These are phyloP conservation scores for Candida gigantensis DNA, from an alignment of 1,139 yeast species.

Conservation along the genomic window DNA sequence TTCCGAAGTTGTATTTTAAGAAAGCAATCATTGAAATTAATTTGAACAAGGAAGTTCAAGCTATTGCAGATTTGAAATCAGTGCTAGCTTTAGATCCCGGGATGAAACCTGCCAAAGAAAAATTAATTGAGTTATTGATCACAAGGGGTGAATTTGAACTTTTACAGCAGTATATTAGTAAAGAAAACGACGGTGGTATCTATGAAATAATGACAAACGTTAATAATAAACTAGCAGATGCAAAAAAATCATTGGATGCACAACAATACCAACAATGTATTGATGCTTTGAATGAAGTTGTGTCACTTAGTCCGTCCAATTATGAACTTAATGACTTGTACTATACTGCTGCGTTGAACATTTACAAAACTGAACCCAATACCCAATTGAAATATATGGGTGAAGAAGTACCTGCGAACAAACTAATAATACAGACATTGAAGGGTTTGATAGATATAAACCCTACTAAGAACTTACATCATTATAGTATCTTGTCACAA, in stretches of 20 bases:
- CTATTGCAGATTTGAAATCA: constrained; percentile 47
- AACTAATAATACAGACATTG: constrained; percentile 26
- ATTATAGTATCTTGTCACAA: constrained; percentile 35
- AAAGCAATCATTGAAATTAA: constrained; percentile 56
- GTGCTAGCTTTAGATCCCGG: constrained; percentile 43
- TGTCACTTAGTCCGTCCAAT: constrained; percentile 24
- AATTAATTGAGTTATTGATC: constrained; percentile 44
- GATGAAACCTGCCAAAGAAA: constrained; percentile 44
- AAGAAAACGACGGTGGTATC: constrained; percentile 17
- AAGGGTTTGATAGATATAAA: constrained; percentile 29
- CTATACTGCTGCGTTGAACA: constrained; percentile 19
- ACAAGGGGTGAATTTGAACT: constrained; percentile 45
- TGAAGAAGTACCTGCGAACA: constrained; percentile 17
- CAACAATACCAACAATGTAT: constrained; percentile 23
- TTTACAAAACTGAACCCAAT: constrained; percentile 16
- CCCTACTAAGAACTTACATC: constrained; percentile 34
- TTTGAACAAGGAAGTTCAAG: constrained; percentile 47
- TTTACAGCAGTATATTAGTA: constrained; percentile 17
- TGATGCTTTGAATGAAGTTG: constrained; percentile 24
- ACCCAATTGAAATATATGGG: constrained; percentile 14
- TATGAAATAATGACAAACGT: constrained; percentile 19
- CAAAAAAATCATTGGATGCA: constrained; percentile 16
- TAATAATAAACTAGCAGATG: constrained; percentile 20
- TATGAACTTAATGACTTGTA: constrained; percentile 23
- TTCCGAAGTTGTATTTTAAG: constrained; percentile 49